Percentiles rank a stretch among this genome's conserved stretches.
These are phyloP conservation scores for Aechmea fasciata DNA, from an alignment of 176 grass and related monocot genomes.

Conservation along the genomic window DNA sequence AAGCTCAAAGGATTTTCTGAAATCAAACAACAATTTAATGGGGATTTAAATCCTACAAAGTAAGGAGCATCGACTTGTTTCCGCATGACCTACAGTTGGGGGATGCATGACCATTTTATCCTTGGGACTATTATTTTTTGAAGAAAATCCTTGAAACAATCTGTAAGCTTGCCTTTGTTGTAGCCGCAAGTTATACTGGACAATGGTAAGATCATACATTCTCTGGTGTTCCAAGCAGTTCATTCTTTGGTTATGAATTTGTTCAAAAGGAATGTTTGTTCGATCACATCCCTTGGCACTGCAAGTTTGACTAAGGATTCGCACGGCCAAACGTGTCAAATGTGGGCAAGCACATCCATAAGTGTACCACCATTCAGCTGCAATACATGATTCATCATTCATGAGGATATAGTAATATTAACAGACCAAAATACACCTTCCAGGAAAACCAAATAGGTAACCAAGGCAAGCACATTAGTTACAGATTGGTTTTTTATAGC, in stretches of 20 bases:
- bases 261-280: conserved; percentile 52
- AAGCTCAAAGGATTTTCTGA: too few species aligned
- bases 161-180: conserved; percentile 55
- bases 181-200: conserved; percentile 78
- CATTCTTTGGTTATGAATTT: conserved; percentile 60
- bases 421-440: too few species aligned
- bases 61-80: too few species aligned
- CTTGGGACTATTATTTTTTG: not conserved
- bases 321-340: conserved; percentile 60
- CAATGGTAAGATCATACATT: conserved; percentile 64
- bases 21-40: too few species aligned
- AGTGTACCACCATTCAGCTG: conserved; percentile 92
- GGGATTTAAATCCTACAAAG: too few species aligned
- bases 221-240: conserved; percentile 77
- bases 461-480: too few species aligned
- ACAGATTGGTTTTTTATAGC: too few species aligned
- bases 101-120: not conserved
- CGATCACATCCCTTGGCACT: conserved; percentile 63
- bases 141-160: not conserved
- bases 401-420: too few species aligned
- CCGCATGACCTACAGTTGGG: not conserved
- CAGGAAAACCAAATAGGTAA: too few species aligned
- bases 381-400: not conserved
- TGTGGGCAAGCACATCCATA: conserved; percentile 81
- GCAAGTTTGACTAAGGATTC: conserved; percentile 88